Percentiles rank a stretch among this genome's conserved stretches.
Conservation (phyloP, 805 yeast genomes). For the Wickerhamiella bombiphila region DNA sequence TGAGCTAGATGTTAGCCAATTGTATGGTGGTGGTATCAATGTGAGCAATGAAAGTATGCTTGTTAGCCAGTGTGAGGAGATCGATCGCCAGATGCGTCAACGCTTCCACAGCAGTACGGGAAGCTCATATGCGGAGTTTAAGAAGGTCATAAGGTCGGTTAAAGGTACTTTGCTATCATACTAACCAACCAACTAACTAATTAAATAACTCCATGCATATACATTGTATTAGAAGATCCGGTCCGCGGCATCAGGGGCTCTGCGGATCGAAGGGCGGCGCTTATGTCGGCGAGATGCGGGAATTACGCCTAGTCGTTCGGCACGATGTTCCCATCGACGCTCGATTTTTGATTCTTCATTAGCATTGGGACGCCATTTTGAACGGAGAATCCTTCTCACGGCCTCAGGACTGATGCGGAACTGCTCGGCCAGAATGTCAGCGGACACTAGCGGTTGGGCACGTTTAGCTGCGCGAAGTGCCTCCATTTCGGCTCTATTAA, state of each 20-base stretch:
- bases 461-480: constrained; percentile 43
- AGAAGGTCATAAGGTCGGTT: constrained; percentile 10
- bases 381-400: constrained; percentile 59
- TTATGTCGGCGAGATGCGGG: not conserved
- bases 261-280: too few species aligned
- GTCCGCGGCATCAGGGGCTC: not conserved
- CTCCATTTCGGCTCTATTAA: constrained; percentile 57
- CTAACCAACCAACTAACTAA: not conserved
- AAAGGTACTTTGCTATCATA: constrained; percentile 7
- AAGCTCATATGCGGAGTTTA: constrained; percentile 3
- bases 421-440: constrained; percentile 43
- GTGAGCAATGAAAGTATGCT: constrained; percentile 2
- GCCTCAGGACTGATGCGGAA: constrained; percentile 72
- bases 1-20: not conserved
- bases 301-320: constrained; percentile 22
- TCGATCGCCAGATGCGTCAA: not conserved
- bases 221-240: too few species aligned
- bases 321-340: constrained; percentile 41
- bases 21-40: constrained; percentile 4
- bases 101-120: not conserved
- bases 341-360: constrained; percentile 32
- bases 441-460: constrained; percentile 42
- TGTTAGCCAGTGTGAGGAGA: constrained; percentile 2
- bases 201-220: not conserved
- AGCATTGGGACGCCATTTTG: constrained; percentile 57